Conservation (phyloP, 176 grass and related monocot genomes). For the Eleusine coracana region DNA sequence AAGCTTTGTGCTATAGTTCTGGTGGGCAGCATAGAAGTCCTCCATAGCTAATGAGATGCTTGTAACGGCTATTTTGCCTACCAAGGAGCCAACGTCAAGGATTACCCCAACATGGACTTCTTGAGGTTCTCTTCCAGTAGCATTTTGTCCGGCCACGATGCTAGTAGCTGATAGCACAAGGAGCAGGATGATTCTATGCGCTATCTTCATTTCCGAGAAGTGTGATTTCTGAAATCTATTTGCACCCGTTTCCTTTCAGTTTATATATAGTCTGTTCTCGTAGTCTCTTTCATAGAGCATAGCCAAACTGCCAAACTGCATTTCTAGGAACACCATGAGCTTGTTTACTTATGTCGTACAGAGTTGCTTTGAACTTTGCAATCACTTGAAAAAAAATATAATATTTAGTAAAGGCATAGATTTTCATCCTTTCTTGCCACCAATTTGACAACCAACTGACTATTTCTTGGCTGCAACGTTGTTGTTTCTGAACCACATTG, state of each 20-base stretch:
- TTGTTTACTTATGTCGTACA: not conserved
- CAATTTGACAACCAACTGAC: not conserved
- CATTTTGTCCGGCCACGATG: conserved; percentile 1
- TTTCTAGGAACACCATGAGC: not conserved
- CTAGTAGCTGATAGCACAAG: conserved; percentile 6
- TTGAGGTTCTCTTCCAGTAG: not conserved
- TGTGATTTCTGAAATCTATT: conserved; percentile 2
- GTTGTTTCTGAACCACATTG: not conserved
- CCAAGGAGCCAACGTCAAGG: conserved; percentile 39
- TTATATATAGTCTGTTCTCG: not conserved
- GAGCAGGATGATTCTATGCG: not conserved
- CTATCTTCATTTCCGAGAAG: conserved; percentile 4
- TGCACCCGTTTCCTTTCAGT: not conserved
- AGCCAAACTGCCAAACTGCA: not conserved
- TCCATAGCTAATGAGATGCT: conserved; percentile 63
- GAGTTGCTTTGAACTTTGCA: conserved; percentile 22
- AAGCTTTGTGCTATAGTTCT: conserved; percentile 44
- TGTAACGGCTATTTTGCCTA: conserved; percentile 50
- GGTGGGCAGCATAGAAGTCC: conserved; percentile 53
- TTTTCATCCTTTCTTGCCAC: not conserved
- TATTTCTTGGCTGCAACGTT: not conserved
- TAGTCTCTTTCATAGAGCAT: not conserved
- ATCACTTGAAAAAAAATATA: not conserved
- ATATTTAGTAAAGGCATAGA: not conserved
- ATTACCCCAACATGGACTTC: conserved; percentile 57